Percentiles rank a stretch among this genome's conserved stretches.
Conservation (phyloP, 1,139 yeast genomes). For the Geotrichum phurueaensis region DNA sequence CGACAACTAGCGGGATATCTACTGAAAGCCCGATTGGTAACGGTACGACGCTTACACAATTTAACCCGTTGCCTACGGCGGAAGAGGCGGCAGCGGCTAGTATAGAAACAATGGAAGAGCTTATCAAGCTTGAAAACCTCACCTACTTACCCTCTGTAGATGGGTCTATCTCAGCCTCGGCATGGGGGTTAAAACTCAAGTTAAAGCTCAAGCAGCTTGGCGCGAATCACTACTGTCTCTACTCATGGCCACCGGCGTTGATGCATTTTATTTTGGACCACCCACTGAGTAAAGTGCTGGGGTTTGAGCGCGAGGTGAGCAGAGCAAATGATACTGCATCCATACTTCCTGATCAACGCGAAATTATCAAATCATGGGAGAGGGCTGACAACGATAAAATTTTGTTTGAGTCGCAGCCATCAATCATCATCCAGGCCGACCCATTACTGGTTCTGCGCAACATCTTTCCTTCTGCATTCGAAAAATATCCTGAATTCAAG, state of each 20-base stretch:
- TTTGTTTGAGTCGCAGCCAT: not conserved
- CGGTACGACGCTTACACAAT: not conserved
- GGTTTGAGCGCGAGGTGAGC: not conserved
- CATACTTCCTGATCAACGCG: not conserved
- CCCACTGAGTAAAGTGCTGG: not conserved
- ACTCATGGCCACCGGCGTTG: not conserved
- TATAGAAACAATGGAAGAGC: not conserved
- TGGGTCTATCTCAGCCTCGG: not conserved
- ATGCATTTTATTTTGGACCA: not conserved
- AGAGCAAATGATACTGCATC: not conserved
- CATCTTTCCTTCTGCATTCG: not conserved
- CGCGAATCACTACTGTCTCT: conserved; percentile 1
- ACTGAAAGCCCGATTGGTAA: too few species aligned
- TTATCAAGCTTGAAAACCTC: not conserved
- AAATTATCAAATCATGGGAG: not conserved
- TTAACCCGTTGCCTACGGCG: not conserved
- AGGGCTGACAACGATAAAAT: not conserved
- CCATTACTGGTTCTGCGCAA: not conserved
- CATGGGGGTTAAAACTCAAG: not conserved
- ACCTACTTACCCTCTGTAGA: not conserved
- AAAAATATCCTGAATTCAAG: not conserved
- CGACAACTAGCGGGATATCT: not conserved
- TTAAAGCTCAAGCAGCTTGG: not conserved
- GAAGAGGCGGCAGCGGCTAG: not conserved
- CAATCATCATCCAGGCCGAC: not conserved